Conservation (phyloP, 2,329 filamentous ascomycete species). For the Aspergillus pseudoterreus region DNA sequence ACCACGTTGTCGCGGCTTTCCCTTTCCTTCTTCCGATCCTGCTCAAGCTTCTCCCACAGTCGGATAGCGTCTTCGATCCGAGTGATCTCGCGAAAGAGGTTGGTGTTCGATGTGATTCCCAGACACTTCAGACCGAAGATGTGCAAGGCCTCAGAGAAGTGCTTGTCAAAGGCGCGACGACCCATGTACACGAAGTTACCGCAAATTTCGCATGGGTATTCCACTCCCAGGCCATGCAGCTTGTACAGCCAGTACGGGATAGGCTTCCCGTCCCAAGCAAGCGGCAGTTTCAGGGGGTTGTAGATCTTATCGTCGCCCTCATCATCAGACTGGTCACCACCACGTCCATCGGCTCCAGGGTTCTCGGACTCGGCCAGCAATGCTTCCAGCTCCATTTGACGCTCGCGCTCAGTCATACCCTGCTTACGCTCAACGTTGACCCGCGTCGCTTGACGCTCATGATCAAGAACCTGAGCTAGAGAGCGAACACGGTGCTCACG, state of each 20-base stretch:
- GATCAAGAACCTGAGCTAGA: slow-evolving; percentile 76
- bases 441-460: slow-evolving; percentile 81
- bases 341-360: slow-evolving; percentile 25
- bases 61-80: slow-evolving; percentile 82
- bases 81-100: slow-evolving; percentile 89
- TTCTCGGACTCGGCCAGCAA: slow-evolving; percentile 62
- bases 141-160: slow-evolving; percentile 92
- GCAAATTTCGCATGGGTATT: slow-evolving; percentile 94
- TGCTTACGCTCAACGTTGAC: slow-evolving; percentile 95
- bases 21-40: slow-evolving; percentile 74
- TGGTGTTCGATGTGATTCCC: slow-evolving; percentile 80
- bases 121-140: slow-evolving; percentile 91
- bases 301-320: slow-evolving; percentile 87
- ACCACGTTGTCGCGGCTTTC: slow-evolving; percentile 78
- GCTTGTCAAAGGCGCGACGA: slow-evolving; percentile 91
- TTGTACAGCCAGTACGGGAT: slow-evolving; percentile 99
- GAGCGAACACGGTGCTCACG: slow-evolving; percentile 80
- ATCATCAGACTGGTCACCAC: slow-evolving; percentile 63
- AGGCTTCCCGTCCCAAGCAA: slow-evolving; percentile 98
- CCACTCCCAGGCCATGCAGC: slow-evolving; percentile 87
- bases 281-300: slow-evolving; percentile 90
- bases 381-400: slow-evolving; percentile 88
- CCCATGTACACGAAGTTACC: slow-evolving; percentile 99
- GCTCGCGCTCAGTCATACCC: slow-evolving; percentile 95
- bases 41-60: slow-evolving; percentile 90